phyloP scores from a whole-genome alignment of 1,284 basidiomycete genomes.

The Xanthoconium separans region DNA sequence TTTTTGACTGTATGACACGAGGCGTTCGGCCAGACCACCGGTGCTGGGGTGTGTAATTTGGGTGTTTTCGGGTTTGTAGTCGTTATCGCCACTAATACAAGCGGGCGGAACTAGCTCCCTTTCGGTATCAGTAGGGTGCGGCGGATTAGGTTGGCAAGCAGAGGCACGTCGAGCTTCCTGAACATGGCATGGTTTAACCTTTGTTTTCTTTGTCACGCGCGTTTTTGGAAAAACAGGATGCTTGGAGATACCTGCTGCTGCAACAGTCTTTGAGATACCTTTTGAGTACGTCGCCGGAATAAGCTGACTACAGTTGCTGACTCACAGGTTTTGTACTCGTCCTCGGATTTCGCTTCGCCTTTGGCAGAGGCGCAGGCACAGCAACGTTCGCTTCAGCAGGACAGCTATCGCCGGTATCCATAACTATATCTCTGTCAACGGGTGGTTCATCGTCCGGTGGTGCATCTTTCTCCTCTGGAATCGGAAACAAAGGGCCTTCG shows the following conservation, averaged over 20 bases:
- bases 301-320: slow-evolving; percentile 5
- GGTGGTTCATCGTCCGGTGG: not conserved
- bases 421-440: slow-evolving; percentile 1
- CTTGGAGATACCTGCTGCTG: slow-evolving; percentile 18
- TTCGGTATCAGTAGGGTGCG: slow-evolving; percentile 16
- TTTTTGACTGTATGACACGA: slow-evolving; percentile 35
- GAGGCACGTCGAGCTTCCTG: slow-evolving; percentile 11
- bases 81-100: slow-evolving; percentile 19
- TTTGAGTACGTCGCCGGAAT: slow-evolving; percentile 20
- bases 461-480: slow-evolving; percentile 10
- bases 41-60: slow-evolving; percentile 12
- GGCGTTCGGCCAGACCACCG: slow-evolving; percentile 29
- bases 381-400: slow-evolving; percentile 2
- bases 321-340: slow-evolving; percentile 24
- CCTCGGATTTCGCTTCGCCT: slow-evolving; percentile 30
- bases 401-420: not conserved
- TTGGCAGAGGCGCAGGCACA: slow-evolving; percentile 2
- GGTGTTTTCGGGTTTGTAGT: slow-evolving; percentile 13
- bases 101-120: slow-evolving; percentile 22
- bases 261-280: slow-evolving; percentile 14
- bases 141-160: slow-evolving; percentile 12
- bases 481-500: slow-evolving; percentile 9
- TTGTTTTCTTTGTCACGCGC: slow-evolving; percentile 26
- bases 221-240: slow-evolving; percentile 3
- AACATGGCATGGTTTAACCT: slow-evolving; percentile 15